Percentiles rank a stretch among this genome's conserved stretches.
Evolutionary conservation across 106 monocot species (phyloP).

Genomic region (Posidonia australis): DNA sequence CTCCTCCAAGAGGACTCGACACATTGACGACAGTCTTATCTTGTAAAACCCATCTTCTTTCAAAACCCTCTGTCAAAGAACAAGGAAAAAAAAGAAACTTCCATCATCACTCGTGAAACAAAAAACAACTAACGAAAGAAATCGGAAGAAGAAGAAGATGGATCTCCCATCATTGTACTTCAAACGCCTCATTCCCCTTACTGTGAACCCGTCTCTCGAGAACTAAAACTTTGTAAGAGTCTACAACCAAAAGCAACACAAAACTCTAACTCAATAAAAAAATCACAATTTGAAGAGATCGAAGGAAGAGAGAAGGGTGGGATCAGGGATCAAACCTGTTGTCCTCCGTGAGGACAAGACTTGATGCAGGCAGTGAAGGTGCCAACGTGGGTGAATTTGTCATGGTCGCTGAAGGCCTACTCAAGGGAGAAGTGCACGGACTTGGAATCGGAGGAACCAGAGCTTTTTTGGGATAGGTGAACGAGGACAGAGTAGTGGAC

Average conservation of each 20-base stretch:
- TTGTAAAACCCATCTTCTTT: constrained; percentile 71
- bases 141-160: neutral
- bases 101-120: neutral
- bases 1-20: constrained; percentile 55
- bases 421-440: constrained; percentile 77
- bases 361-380: constrained; percentile 84
- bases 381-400: constrained; percentile 59
- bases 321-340: constrained; percentile 4
- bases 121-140: neutral
- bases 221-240: constrained; percentile 84
- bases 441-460: constrained; percentile 49
- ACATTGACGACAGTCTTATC: constrained; percentile 85
- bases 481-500: too few species aligned
- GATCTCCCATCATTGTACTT: too few species aligned
- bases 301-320: too few species aligned
- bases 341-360: constrained; percentile 55
- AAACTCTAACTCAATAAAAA: too few species aligned
- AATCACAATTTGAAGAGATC: too few species aligned
- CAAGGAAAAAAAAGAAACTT: constrained; percentile 7
- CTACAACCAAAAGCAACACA: constrained; percentile 15
- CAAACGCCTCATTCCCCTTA: constrained; percentile 54
- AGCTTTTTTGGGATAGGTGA: constrained; percentile 5
- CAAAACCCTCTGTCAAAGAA: constrained; percentile 78
- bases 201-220: constrained; percentile 51
- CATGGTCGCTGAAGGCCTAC: constrained; percentile 57